Percentiles rank a stretch among this genome's conserved stretches.
Evolutionary conservation across 2,329 filamentous ascomycete genomes (phyloP).

Genomic region (Fusarium poae): DNA sequence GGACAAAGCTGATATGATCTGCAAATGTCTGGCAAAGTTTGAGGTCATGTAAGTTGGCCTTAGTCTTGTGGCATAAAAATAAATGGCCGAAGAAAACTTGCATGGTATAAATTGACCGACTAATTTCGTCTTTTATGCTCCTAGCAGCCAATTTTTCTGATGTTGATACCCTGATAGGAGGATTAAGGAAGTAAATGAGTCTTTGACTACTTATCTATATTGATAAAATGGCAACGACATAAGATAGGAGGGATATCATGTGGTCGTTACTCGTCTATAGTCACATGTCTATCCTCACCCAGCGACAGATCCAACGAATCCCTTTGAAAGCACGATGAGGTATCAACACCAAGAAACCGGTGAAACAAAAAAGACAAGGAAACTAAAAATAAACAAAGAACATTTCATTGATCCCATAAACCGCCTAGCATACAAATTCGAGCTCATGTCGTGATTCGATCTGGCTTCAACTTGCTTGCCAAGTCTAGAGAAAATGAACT

Average conservation of each 20-base stretch:
- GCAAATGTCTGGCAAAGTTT: no score
- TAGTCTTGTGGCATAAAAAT: no score
- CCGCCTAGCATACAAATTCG: slow-evolving; percentile 47
- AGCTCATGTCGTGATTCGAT: slow-evolving; percentile 17
- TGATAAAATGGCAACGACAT: not conserved
- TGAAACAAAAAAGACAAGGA: slow-evolving; percentile 8
- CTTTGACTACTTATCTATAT: not conserved
- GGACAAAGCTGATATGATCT: no score
- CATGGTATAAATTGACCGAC: no score
- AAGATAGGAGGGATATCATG: slow-evolving; percentile 26
- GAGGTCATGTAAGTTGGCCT: no score
- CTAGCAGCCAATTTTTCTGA: no score
- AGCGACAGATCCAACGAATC: slow-evolving; percentile 1
- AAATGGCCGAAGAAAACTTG: no score
- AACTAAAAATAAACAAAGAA: slow-evolving; percentile 34
- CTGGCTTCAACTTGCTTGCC: slow-evolving; percentile 34
- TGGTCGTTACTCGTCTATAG: slow-evolving; percentile 44
- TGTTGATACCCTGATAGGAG: not conserved
- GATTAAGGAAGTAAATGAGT: not conserved
- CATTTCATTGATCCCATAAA: slow-evolving; percentile 50
- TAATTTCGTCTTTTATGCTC: no score
- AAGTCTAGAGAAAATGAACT: slow-evolving; percentile 31
- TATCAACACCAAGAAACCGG: slow-evolving; percentile 22
- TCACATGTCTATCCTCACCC: slow-evolving; percentile 24
- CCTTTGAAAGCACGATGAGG: slow-evolving; percentile 12